Base-by-base conservation (phyloP, 345 rosid species). In the Zanthoxylum bungeanum region DNA sequence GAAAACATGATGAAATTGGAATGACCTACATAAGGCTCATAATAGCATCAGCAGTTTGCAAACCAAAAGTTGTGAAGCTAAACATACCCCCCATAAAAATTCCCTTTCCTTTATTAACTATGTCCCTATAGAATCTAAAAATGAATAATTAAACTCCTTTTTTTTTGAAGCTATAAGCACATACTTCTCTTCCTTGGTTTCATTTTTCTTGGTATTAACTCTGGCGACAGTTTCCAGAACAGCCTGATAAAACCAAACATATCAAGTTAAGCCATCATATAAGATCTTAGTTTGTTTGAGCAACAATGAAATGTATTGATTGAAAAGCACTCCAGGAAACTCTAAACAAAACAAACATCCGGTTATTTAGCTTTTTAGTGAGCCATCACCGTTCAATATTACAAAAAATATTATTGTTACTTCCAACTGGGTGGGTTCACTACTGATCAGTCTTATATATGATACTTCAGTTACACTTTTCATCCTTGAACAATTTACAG, bases 141-240 rank as follows among this genome's bases (percentile, higher is more conserved):
- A 60, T 19, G 42, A 72, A n/a, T 30, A 55, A 39, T 33, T 16
- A 46, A 44, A 53, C 6, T 34, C 22, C 19, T n/a, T n/a, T n/a
- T n/a, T n/a, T n/a, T n/a, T n/a, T n/a, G n/a, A 76, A 63, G 67
- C 79, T 9, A 44, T 22, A 52, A 73, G 65, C 64, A 82, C 88
- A 79, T 85, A 94, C 98, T 90, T 90, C 67, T 90, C 98, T 67
- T 88, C 96, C 82, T 88, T 89, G 46, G 93, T 88, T 58, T 92
- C 96, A 79, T 92, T 92, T 87, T 92, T 92, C 88, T 92, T 91
- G 19, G 91, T 56, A 81, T 76, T 89, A 37, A 89, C 89, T 66
- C 97, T 91, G 44, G 96, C 96, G n/a, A 92, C 97, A 56, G 93
- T 92, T 84, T 92, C 97, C 86, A 94, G 68, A 77, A 89, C 97